Evolutionary conservation across 2,329 filamentous ascomycete genomes (phyloP).

Genomic region (Chlorencoelia australis): DNA sequence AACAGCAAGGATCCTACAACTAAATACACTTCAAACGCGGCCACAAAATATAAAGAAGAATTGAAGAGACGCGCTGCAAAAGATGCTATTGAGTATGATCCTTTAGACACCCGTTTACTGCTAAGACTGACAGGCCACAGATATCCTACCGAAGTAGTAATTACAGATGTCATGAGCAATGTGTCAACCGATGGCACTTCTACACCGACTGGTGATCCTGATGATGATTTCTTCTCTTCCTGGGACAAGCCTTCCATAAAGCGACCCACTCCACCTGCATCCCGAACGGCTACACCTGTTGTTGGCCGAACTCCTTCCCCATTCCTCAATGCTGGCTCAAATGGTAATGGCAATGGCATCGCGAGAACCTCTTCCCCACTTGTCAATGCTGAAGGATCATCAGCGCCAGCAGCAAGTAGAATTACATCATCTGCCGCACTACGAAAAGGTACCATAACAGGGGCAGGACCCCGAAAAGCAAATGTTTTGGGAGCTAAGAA

Average conservation of each 20-base stretch:
- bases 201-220: constrained; percentile 71
- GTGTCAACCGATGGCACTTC: constrained; percentile 51
- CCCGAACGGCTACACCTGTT: constrained; percentile 76
- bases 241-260: constrained; percentile 99
- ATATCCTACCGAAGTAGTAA: constrained; percentile 74
- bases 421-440: constrained; percentile 72
- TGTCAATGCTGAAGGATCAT: constrained; percentile 45
- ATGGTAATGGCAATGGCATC: constrained; percentile 59
- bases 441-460: constrained; percentile 57
- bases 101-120: background rate
- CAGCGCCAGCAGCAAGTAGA: constrained; percentile 53
- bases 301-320: constrained; percentile 79
- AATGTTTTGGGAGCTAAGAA: constrained; percentile 85
- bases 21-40: constrained; percentile 91
- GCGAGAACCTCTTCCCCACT: constrained; percentile 80
- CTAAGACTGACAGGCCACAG: constrained; percentile 37
- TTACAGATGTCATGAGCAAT: constrained; percentile 60
- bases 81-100: constrained; percentile 71
- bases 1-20: constrained; percentile 95
- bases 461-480: constrained; percentile 62
- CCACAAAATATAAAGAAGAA: constrained; percentile 96
- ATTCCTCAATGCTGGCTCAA: constrained; percentile 63
- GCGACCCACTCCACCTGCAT: constrained; percentile 85
- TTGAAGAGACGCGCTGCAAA: constrained; percentile 73
- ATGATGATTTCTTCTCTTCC: constrained; percentile 96